phyloP scores from a whole-genome alignment of 2,329 filamentous ascomycete species.

The Cryphonectria radicalis region DNA sequence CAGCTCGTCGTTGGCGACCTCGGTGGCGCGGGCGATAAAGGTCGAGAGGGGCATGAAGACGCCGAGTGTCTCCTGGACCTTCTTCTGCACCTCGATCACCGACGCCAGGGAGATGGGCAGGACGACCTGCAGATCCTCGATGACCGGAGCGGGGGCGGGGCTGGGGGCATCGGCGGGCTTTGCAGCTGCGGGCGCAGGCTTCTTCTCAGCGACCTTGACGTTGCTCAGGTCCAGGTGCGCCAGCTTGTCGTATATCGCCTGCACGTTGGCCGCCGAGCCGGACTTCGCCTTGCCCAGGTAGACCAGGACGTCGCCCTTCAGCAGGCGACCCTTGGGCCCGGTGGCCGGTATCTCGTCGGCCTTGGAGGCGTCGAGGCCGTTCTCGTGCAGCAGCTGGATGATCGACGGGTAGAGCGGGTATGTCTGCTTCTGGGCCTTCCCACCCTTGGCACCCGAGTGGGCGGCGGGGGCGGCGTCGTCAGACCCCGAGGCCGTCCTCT shows the following conservation, averaged over 20 bases:
- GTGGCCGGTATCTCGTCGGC: constrained; percentile 83
- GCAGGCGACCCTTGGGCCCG: constrained; percentile 82
- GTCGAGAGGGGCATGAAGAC: constrained; percentile 82
- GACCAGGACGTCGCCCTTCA: constrained; percentile 95
- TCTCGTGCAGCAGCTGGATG: constrained; percentile 76
- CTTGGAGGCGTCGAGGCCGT: constrained; percentile 76
- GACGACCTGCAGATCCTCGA: constrained; percentile 62
- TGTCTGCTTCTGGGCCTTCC: constrained; percentile 64
- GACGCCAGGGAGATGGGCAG: constrained; percentile 78
- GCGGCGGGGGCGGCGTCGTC: constrained; percentile 20
- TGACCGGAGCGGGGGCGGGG: constrained; percentile 43
- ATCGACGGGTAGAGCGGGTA: constrained; percentile 85
- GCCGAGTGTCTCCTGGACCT: constrained; percentile 76
- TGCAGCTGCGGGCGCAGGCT: constrained; percentile 42
- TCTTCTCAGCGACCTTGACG: constrained; percentile 76
- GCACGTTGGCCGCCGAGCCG: constrained; percentile 72
- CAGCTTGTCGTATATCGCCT: constrained; percentile 73
- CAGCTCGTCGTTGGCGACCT: constrained; percentile 86
- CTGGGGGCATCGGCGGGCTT: constrained; percentile 42
- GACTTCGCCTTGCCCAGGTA: constrained; percentile 80
- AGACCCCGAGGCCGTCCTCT: constrained; percentile 27
- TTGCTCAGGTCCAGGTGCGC: constrained; percentile 91
- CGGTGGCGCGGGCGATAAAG: constrained; percentile 83
- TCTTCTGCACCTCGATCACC: constrained; percentile 79
- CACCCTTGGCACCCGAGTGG: constrained; percentile 36